Percentiles rank a stretch among this genome's conserved stretches.
Conservation (phyloP, 352 stramenopile species). For the Phytopythium oedochilum region DNA sequence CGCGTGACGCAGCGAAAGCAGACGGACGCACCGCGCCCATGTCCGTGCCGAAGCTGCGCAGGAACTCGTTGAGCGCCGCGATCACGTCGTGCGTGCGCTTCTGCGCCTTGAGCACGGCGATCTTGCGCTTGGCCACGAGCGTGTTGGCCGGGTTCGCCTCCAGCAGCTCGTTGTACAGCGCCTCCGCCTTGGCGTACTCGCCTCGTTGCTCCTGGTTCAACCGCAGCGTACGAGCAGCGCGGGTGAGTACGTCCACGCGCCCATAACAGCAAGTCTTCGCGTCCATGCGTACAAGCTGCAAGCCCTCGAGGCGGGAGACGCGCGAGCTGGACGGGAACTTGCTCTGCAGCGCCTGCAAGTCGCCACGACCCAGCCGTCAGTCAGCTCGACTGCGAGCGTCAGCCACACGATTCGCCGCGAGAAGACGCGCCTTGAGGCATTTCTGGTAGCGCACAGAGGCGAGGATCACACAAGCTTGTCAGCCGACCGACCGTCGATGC, state of each 20-base stretch:
- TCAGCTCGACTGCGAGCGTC: not conserved
- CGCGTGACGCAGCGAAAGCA: no score
- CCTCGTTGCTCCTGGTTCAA: constrained; percentile 44
- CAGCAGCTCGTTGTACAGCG: constrained; percentile 56
- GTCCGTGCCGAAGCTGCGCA: constrained; percentile 60
- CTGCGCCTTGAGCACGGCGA: constrained; percentile 62
- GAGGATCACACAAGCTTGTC: not conserved
- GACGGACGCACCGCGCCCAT: constrained; percentile 35
- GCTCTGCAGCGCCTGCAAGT: constrained; percentile 27
- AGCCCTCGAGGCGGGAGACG: constrained; percentile 50
- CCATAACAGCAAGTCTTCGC: no score
- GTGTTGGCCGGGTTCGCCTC: constrained; percentile 52
- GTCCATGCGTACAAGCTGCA: constrained; percentile 24
- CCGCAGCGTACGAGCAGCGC: not conserved
- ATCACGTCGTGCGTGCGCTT: constrained; percentile 52
- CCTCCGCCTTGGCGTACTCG: constrained; percentile 50
- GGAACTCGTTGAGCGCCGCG: constrained; percentile 47
- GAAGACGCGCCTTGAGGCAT: constrained; percentile 4
- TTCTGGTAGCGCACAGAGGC: constrained; percentile 6
- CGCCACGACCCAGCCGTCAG: not conserved
- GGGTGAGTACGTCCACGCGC: not conserved
- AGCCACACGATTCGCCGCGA: not conserved
- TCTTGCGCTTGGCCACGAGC: constrained; percentile 59
- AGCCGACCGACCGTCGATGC: not conserved
- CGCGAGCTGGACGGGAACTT: constrained; percentile 63